Conservation (phyloP, 2,329 filamentous ascomycete genomes). For the Cyclaneusma minus region DNA sequence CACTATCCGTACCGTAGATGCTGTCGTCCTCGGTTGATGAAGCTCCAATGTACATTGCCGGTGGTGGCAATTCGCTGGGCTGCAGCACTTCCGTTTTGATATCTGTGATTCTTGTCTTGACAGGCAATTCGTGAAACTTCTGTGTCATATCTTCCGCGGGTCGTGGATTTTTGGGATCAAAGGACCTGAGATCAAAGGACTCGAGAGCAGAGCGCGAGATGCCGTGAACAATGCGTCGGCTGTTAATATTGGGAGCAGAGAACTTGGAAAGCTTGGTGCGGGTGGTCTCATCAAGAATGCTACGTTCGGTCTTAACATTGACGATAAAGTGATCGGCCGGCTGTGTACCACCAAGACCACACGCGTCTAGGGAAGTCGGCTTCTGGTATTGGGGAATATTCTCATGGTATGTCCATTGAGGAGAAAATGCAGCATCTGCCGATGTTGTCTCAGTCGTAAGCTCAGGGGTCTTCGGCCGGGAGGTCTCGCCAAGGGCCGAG, state of each 20-base stretch:
- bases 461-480: conserved; percentile 11
- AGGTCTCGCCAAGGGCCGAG: conserved; percentile 8
- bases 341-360: conserved; percentile 40
- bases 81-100: conserved; percentile 9
- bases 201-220: conserved; percentile 9
- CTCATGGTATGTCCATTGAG: conserved; percentile 16
- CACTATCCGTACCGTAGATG: background rate
- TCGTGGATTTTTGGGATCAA: conserved; percentile 3
- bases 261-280: conserved; percentile 6
- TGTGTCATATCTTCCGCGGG: conserved; percentile 2
- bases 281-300: conserved; percentile 1
- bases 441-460: conserved; percentile 7
- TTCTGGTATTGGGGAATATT: conserved; percentile 4
- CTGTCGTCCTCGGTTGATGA: conserved; percentile 5
- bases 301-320: conserved; percentile 25
- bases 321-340: conserved; percentile 51
- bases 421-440: conserved; percentile 18
- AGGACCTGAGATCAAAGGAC: conserved; percentile 4
- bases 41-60: conserved; percentile 7
- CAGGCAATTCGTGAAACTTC: conserved; percentile 1
- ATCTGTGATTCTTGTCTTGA: no score
- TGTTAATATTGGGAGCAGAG: conserved; percentile 4
- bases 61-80: conserved; percentile 11
- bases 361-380: conserved; percentile 30
- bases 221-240: conserved; percentile 7